Evolutionary conservation across 345 rosid species (phyloP).

Genomic region (Isatis tinctoria): DNA sequence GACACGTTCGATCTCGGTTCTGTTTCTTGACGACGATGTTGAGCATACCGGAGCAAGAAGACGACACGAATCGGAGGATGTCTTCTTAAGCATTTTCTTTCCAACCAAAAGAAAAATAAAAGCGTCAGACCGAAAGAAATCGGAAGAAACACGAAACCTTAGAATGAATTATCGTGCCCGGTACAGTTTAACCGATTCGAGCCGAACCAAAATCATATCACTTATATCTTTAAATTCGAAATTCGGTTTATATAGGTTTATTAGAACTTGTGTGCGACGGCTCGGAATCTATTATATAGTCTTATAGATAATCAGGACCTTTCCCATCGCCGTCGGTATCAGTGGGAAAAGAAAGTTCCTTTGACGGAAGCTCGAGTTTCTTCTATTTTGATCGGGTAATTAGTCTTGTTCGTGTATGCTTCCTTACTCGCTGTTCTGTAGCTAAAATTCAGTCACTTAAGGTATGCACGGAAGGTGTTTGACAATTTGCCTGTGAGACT

Average conservation of each 20-base stretch:
- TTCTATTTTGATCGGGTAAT: not conserved
- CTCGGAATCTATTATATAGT: not conserved
- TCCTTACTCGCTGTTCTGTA: not conserved
- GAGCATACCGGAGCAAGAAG: conserved; percentile 9
- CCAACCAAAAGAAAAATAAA: not conserved
- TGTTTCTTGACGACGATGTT: conserved; percentile 4
- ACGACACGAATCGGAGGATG: conserved; percentile 11
- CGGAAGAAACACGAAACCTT: not conserved
- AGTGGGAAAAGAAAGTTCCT: not conserved
- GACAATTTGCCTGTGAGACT: conserved; percentile 19
- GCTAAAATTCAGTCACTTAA: not conserved
- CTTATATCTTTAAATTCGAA: not conserved
- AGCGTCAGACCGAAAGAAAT: not conserved
- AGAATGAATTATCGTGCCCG: not conserved
- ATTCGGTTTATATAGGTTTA: not conserved
- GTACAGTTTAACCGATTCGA: not conserved
- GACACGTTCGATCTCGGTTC: conserved; percentile 43
- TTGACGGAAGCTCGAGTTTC: not conserved
- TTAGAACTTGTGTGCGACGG: not conserved
- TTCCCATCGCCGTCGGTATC: not conserved
- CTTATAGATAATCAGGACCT: no score
- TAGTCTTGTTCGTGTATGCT: not conserved
- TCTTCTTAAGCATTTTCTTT: conserved; percentile 15
- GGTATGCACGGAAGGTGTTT: conserved; percentile 23
- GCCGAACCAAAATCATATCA: not conserved